Evolutionary conservation across 1,139 yeast species (phyloP).

Genomic region (Sugiyamaella novakii): DNA sequence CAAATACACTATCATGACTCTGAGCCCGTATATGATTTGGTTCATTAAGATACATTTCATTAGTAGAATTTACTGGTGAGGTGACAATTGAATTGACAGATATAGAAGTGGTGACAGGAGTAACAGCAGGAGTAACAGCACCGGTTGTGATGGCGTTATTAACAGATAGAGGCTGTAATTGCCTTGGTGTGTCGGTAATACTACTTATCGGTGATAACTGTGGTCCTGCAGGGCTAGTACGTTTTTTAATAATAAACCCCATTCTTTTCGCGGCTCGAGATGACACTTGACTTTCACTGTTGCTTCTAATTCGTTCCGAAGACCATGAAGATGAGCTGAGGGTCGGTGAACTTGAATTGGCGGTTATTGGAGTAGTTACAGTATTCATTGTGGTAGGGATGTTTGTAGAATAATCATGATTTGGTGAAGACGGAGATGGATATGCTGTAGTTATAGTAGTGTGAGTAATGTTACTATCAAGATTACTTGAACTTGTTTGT

Average conservation of each 20-base stretch:
- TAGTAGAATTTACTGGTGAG: background rate
- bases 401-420: background rate
- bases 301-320: constrained; percentile 52
- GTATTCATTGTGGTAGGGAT: background rate
- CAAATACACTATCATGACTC: constrained; percentile 21
- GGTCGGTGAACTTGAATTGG: constrained; percentile 1
- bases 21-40: constrained; percentile 17
- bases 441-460: background rate
- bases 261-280: constrained; percentile 52
- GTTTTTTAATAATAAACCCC: constrained; percentile 37
- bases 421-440: constrained; percentile 10
- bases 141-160: background rate
- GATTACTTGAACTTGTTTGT: background rate
- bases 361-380: background rate
- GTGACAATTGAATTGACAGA: constrained; percentile 7
- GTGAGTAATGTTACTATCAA: background rate
- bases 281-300: constrained; percentile 55
- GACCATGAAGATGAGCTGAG: constrained; percentile 4
- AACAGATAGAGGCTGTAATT: background rate
- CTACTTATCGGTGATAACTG: background rate
- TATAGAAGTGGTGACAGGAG: constrained; percentile 5
- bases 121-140: constrained; percentile 2
- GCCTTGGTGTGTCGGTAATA: background rate
- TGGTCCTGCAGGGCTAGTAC: background rate
- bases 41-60: background rate